Conservation (phyloP, 352 stramenopile species). For the Phytophthora fragariaefolia region DNA sequence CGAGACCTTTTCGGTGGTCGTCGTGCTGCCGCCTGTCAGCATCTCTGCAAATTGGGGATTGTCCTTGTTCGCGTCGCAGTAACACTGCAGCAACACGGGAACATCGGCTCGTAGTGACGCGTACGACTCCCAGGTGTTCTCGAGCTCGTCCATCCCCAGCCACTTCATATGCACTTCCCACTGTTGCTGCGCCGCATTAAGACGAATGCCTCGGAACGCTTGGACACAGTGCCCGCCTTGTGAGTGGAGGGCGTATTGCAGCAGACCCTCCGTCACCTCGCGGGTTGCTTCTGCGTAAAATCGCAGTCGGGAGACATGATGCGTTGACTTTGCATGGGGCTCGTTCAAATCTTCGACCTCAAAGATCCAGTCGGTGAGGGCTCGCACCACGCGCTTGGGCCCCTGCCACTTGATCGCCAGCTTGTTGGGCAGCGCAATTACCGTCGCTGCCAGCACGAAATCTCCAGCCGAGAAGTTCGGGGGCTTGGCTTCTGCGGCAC, state of each 20-base stretch:
- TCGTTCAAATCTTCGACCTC: neutral
- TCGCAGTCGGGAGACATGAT: neutral
- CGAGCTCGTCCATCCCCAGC: neutral
- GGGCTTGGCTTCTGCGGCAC: neutral
- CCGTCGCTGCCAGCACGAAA: neutral
- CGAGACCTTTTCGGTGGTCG: neutral
- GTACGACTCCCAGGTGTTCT: neutral
- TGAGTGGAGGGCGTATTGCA: neutral
- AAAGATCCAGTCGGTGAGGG: neutral
- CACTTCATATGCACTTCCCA: neutral
- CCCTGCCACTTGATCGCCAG: neutral
- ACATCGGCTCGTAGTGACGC: neutral
- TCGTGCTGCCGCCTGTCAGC: neutral
- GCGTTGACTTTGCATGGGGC: neutral
- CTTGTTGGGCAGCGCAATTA: neutral
- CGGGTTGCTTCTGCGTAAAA: neutral
- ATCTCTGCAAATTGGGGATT: neutral
- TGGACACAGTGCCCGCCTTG: neutral
- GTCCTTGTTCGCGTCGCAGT: neutral
- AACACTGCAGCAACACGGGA: neutral
- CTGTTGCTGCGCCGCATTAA: neutral
- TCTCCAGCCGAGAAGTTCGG: neutral
- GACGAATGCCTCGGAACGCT: neutral
- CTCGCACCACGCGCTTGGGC: neutral
- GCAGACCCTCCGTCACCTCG: neutral